Base-by-base conservation (phyloP, 768 basidiomycete species). In the Dendrothele bispora region DNA sequence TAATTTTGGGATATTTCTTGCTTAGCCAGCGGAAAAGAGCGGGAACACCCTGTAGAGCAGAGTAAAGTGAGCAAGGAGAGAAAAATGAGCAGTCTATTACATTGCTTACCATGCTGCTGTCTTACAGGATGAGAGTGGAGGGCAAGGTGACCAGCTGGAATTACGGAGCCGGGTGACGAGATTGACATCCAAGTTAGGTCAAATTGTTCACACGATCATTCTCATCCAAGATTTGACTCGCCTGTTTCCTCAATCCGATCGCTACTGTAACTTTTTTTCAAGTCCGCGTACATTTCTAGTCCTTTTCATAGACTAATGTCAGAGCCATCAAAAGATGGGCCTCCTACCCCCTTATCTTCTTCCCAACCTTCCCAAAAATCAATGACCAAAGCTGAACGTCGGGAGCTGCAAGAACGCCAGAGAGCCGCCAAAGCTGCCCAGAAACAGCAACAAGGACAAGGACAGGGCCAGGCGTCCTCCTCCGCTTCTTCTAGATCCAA, bases 21-120 rank as follows among this genome's bases (percentile, higher is more conserved):
- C 93, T 97, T 50, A 98, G 78, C 95, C 95, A 99, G 63, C 95
- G 85, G 72, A 98, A 98, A 53, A 98, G 80, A 39, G 95, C 95
- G 51, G 95, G 95, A 53, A 98, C 95, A 84, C 95, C 95, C 95
- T 95, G 51, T n/a, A n/a, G n/a, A n/a, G n/a, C n/a, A n/a, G n/a
- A n/a, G n/a, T n/a, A n/a, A n/a, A n/a, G n/a, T n/a, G n/a, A n/a
- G n/a, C n/a, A n/a, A n/a, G n/a, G n/a, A n/a, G n/a, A n/a, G n/a
- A n/a, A n/a, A n/a, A n/a, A n/a, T n/a, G n/a, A n/a, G n/a, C n/a
- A n/a, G n/a, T n/a, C n/a, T n/a, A n/a, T n/a, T n/a, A n/a, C n/a
- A n/a, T n/a, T n/a, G n/a, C n/a, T n/a, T n/a, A n/a, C n/a, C n/a
- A n/a, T n/a, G n/a, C n/a, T n/a, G n/a, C n/a, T n/a, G n/a, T n/a